Conservation (phyloP, 768 basidiomycete genomes). For the Arthromyces matolae region DNA sequence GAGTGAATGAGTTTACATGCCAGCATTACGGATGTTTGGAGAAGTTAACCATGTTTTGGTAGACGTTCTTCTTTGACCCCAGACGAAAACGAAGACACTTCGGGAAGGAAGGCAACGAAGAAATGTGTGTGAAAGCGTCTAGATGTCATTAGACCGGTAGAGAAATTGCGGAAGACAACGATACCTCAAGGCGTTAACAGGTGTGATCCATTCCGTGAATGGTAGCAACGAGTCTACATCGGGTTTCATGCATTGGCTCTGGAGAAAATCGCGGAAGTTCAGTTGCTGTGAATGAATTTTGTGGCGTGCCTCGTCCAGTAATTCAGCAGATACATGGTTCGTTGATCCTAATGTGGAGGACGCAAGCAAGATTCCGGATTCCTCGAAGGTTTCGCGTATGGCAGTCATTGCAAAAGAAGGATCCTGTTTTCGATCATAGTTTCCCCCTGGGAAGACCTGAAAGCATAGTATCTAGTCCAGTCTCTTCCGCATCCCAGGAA, state of each 20-base stretch:
- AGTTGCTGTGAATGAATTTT: constrained; percentile 51
- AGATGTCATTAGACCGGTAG: neutral
- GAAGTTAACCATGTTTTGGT: constrained; percentile 52
- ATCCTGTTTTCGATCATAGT: constrained; percentile 60
- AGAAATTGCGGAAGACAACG: constrained; percentile 5
- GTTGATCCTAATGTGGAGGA: constrained; percentile 27
- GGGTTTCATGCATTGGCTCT: constrained; percentile 37
- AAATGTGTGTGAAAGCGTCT: constrained; percentile 75
- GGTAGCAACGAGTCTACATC: constrained; percentile 51
- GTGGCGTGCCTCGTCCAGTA: constrained; percentile 51
- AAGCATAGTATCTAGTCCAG: constrained; percentile 1
- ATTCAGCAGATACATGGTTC: constrained; percentile 26
- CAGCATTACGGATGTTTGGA: neutral
- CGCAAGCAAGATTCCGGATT: constrained; percentile 64
- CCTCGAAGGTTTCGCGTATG: constrained; percentile 76
- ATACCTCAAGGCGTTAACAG: constrained; percentile 50
- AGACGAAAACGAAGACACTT: constrained; percentile 40
- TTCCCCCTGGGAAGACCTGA: constrained; percentile 78
- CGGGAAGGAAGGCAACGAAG: constrained; percentile 58
- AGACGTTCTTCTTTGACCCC: constrained; percentile 54
- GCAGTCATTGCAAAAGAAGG: constrained; percentile 55
- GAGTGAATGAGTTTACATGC: neutral
- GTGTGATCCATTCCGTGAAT: constrained; percentile 76
- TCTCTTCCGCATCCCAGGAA: neutral
- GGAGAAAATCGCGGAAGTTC: constrained; percentile 52